Base-by-base conservation (phyloP, 495 filamentous ascomycete species). In the Penicillium nucicola region DNA sequence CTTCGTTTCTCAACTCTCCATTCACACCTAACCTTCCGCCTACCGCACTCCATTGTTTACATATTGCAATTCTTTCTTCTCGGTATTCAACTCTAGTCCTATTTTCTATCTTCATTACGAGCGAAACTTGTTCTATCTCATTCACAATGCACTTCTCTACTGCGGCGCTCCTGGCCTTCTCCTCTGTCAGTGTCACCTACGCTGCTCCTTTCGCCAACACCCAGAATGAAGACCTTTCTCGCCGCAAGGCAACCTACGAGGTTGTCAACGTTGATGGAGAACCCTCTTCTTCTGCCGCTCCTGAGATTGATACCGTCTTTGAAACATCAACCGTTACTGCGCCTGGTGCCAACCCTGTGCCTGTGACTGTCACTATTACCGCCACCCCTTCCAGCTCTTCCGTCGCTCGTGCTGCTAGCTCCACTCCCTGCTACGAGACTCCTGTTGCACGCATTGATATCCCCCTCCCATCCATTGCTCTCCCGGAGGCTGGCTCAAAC, bases 201-300 rank as follows among this genome's bases (percentile, higher is more conserved):
- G 69, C 69, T 19, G 56, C 69, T 2, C 72, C 72, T 7, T 38
- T 76, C 25, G 38, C 64, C 55, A 64, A 59, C 37, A 44, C 57
- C 8, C 58, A 57, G 12, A 55, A 62, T 19, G 58, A 60, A 9
- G 62, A 61, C 35, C 36, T 73, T 12, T 45, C 52, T 46, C 68
- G 67, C 50, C 57, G 69, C 52, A 56, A 56, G 42, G 56, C 61
- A 23, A 53, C 59, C 17, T 80, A 80, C 53, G 62, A 69, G 5
- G 68, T 80, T 23, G 77, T 79, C 48, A 75, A 77, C 46, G 77
- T 79, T 17, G 75, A 67, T 30, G 72, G 70, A 22, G 59, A 65
- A 2, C 46, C 58, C 10, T 53, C 61, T 17, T 63, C 57, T 41
- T 54, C 59, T 13, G 42, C 57, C 14, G 37, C 56, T 32, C 58